These are phyloP conservation scores for Hemisphaericaspora nanyangensis DNA, from an alignment of 805 yeast species.

Conservation along the genomic window DNA sequence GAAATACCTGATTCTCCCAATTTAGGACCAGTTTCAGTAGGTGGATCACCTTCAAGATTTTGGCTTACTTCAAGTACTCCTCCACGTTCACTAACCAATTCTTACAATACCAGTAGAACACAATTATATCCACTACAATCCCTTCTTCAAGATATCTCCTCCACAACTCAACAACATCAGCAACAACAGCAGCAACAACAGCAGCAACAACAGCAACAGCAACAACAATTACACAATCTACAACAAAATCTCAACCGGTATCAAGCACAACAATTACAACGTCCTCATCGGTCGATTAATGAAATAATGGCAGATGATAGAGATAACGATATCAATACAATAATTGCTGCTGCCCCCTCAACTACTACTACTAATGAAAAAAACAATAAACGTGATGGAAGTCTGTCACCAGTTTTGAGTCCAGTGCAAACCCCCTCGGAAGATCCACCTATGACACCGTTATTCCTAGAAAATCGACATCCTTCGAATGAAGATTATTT, in stretches of 20 bases:
- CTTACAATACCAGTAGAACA: slow-evolving; percentile 14
- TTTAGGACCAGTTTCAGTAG: slow-evolving; percentile 47
- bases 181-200: slow-evolving; percentile 2
- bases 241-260: slow-evolving; percentile 1
- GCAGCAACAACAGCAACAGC: slow-evolving; percentile 4
- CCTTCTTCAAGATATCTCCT: slow-evolving; percentile 3
- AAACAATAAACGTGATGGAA: slow-evolving; percentile 12
- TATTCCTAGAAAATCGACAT: slow-evolving; percentile 17
- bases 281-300: neutral
- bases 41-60: slow-evolving; percentile 54
- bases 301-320: slow-evolving; percentile 1
- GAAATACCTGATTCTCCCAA: slow-evolving; percentile 48
- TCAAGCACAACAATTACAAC: slow-evolving; percentile 6
- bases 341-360: neutral
- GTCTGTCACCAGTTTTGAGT: slow-evolving; percentile 27
- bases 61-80: slow-evolving; percentile 54
- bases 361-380: neutral
- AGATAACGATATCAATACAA: neutral
- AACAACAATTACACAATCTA: neutral
- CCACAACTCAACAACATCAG: slow-evolving; percentile 4
- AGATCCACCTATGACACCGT: slow-evolving; percentile 44
- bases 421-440: slow-evolving; percentile 43
- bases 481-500: neutral
- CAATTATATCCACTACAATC: slow-evolving; percentile 14
- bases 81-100: slow-evolving; percentile 30